Evolutionary conservation across 352 stramenopile genomes (phyloP).

Genomic region (Globisporangium mamillatum): DNA sequence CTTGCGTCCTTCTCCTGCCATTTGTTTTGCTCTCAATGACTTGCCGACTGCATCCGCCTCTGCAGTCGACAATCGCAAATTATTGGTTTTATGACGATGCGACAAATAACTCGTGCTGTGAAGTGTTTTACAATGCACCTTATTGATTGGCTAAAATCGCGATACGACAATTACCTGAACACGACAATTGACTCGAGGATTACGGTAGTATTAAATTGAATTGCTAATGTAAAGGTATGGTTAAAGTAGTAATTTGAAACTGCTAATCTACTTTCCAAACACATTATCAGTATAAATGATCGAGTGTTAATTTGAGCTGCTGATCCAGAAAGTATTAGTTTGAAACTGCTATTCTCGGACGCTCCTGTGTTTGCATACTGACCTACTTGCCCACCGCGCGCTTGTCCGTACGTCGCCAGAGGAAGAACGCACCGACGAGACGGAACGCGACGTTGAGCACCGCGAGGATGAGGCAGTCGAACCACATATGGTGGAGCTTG

Average conservation of each 20-base stretch:
- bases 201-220: no score
- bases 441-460: conserved; percentile 34
- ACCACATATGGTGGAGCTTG: conserved; percentile 16
- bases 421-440: conserved; percentile 27
- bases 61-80: not conserved
- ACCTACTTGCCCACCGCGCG: not conserved
- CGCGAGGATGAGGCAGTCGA: conserved; percentile 26
- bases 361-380: not conserved
- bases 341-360: no score
- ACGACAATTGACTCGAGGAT: no score
- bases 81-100: conserved; percentile 7
- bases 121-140: not conserved
- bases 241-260: no score
- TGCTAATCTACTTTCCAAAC: no score
- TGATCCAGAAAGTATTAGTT: no score
- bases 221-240: no score
- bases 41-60: not conserved
- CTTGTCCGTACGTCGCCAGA: conserved; percentile 24
- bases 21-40: not conserved
- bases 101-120: conserved; percentile 5
- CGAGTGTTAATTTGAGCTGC: no score
- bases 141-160: no score
- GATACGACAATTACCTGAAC: no score
- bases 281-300: no score
- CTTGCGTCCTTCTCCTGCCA: not conserved